Evolutionary conservation across 345 rosid species (phyloP).

Genomic region (Lumnitzera littorea): DNA sequence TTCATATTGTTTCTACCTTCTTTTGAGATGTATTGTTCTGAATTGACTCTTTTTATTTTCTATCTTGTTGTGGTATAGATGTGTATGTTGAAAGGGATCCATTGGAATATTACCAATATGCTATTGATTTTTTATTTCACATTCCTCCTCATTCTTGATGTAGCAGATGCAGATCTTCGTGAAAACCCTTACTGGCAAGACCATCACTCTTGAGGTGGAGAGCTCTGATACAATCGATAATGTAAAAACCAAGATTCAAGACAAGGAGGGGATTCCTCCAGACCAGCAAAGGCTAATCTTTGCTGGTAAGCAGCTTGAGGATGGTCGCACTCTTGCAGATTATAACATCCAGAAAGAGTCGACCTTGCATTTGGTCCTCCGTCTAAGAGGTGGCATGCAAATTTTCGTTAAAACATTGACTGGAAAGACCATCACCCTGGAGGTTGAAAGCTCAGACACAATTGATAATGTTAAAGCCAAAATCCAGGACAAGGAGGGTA

Average conservation of each 20-base stretch:
- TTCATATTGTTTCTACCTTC: no score
- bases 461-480: slow-evolving; percentile 20
- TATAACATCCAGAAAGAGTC: slow-evolving; percentile 17
- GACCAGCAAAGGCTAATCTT: slow-evolving; percentile 9
- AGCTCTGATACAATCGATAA: slow-evolving; percentile 12
- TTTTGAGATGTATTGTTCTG: no score
- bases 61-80: no score
- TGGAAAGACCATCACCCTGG: slow-evolving; percentile 16
- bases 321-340: slow-evolving; percentile 6
- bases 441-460: slow-evolving; percentile 14
- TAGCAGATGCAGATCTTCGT: slow-evolving; percentile 17
- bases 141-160: background rate
- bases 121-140: no score
- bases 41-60: no score
- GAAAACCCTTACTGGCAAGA: slow-evolving; percentile 14
- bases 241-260: slow-evolving; percentile 14
- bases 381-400: slow-evolving; percentile 19
- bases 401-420: slow-evolving; percentile 23
- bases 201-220: slow-evolving; percentile 18
- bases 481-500: slow-evolving; percentile 19
- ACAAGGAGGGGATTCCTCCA: slow-evolving; percentile 18
- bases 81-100: no score
- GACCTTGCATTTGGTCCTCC: slow-evolving; percentile 14
- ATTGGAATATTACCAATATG: no score
- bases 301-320: slow-evolving; percentile 8